These are phyloP conservation scores for Elongisporangium prolatum DNA, from an alignment of 352 stramenopile species.

Conservation along the genomic window DNA sequence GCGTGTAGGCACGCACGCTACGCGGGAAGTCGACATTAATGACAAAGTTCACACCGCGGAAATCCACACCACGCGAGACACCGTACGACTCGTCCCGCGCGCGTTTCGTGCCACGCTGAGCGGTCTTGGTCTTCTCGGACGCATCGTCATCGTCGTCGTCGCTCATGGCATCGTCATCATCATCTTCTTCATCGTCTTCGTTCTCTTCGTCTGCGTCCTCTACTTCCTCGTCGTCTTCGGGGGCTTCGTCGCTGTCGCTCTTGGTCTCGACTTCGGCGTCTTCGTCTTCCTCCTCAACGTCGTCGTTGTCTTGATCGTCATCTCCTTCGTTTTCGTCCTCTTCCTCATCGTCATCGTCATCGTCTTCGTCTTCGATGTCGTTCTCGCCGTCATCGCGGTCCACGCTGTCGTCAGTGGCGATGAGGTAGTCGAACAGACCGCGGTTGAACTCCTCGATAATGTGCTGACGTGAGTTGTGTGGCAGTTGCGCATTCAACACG, in stretches of 20 bases:
- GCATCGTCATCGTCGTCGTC: conserved; percentile 17
- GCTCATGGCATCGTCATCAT: conserved; percentile 26
- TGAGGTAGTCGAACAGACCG: conserved; percentile 99
- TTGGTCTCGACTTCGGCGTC: conserved; percentile 28
- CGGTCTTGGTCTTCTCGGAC: conserved; percentile 6
- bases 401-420: conserved; percentile 97
- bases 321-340: conserved; percentile 31
- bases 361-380: conserved; percentile 60
- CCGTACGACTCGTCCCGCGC: conserved; percentile 91
- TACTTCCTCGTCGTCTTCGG: conserved; percentile 82
- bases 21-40: conserved; percentile 99
- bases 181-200: conserved; percentile 30
- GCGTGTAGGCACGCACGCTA: conserved; percentile 94
- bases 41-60: conserved; percentile 97
- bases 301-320: conserved; percentile 34
- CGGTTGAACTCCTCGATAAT: conserved; percentile 95
- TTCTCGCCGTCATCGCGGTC: conserved; percentile 74
- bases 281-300: conserved; percentile 33
- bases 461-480: conserved; percentile 96
- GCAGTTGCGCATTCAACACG: conserved; percentile 98
- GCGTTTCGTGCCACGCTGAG: conserved; percentile 41
- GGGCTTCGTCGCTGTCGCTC: conserved; percentile 56
- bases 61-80: conserved; percentile 97
- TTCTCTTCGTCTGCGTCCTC: conserved; percentile 16
- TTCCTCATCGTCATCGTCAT: conserved; percentile 60